Conservation (phyloP, 192 early-diverging fungal species). For the Backusella circina region DNA sequence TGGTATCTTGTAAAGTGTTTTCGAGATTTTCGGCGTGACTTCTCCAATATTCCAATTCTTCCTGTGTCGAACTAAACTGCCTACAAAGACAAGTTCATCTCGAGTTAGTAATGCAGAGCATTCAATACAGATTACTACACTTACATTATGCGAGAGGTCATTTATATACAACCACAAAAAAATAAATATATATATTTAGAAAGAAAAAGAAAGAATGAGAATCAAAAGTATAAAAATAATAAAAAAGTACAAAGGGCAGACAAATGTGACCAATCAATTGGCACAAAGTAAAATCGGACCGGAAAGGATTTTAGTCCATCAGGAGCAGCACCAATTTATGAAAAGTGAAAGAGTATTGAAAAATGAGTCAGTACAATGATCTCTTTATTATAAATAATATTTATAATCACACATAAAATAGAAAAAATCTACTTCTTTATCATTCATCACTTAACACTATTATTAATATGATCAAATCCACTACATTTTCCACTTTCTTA, state of each 20-base stretch:
- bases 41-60: constrained; percentile 70
- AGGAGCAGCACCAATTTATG: no score
- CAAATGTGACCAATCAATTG: no score
- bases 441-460: no score
- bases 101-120: not conserved
- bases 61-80: constrained; percentile 53
- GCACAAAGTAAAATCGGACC: no score
- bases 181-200: not conserved
- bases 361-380: no score
- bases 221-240: not conserved
- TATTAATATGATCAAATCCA: no score
- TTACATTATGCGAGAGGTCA: constrained; percentile 25
- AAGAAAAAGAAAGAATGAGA: constrained; percentile 6
- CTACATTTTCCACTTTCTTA: no score
- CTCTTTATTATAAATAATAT: no score
- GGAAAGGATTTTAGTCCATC: no score
- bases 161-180: not conserved
- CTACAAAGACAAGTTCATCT: not conserved
- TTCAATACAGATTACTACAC: not conserved
- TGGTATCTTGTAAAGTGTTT: constrained; percentile 51
- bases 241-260: not conserved
- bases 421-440: no score
- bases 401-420: no score
- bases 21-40: constrained; percentile 45
- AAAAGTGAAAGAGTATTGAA: no score